phyloP scores from a whole-genome alignment of 441 rosid species.

The Adansonia rubrostipa region DNA sequence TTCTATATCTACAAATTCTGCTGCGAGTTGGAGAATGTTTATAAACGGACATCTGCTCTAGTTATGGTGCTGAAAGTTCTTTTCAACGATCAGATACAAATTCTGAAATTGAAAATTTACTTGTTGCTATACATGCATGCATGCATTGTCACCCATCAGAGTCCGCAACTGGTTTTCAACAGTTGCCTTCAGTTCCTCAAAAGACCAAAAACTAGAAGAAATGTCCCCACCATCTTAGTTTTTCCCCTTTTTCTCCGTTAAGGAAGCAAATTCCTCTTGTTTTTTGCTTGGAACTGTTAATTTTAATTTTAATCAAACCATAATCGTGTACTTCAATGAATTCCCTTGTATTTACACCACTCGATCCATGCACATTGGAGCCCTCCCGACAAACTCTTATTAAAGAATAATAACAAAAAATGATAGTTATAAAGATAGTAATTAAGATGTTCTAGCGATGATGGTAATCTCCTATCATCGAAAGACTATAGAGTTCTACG shows the following conservation, averaged over 20 bases:
- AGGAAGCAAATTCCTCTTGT: constrained; percentile 32
- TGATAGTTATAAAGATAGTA: too few relatives aligned
- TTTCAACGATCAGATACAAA: constrained; percentile 41
- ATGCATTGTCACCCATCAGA: constrained; percentile 32
- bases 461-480: too few relatives aligned
- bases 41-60: constrained; percentile 32
- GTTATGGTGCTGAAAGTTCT: constrained; percentile 36
- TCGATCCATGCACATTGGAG: too few relatives aligned
- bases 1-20: constrained; percentile 29
- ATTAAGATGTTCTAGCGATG: too few relatives aligned
- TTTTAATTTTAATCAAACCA: too few relatives aligned
- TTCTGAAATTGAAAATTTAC: constrained; percentile 34
- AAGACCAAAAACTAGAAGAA: constrained; percentile 25
- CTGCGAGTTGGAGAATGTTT: constrained; percentile 39
- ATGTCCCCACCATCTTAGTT: constrained; percentile 21
- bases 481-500: too few relatives aligned
- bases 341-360: too few relatives aligned
- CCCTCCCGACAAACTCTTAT: too few relatives aligned
- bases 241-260: constrained; percentile 36
- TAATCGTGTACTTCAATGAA: too few relatives aligned
- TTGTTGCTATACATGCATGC: constrained; percentile 19
- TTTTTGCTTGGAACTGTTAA: neutral
- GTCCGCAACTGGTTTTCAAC: constrained; percentile 56
- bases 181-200: constrained; percentile 57
- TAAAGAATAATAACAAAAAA: too few relatives aligned